phyloP scores from a whole-genome alignment of 768 basidiomycete genomes.

The Russula emetica region DNA sequence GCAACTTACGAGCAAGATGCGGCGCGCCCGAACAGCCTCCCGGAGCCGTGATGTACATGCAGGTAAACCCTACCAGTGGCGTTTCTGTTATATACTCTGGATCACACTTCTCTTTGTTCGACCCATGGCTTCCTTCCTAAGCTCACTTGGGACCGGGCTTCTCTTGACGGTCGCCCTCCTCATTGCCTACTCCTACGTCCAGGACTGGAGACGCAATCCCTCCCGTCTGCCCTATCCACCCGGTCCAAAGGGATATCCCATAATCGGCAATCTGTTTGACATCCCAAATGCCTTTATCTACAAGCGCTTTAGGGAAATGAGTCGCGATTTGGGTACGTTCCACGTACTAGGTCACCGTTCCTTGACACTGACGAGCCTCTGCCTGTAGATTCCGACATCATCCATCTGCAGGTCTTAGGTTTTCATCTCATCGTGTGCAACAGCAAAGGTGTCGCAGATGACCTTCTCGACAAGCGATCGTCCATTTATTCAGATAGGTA shows the following conservation, averaged over 20 bases:
- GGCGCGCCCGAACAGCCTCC: too few relatives aligned
- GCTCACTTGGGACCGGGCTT: slow-evolving; percentile 1
- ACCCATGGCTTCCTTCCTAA: slow-evolving; percentile 16
- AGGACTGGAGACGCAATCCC: slow-evolving; percentile 24
- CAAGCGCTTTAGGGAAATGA: slow-evolving; percentile 25
- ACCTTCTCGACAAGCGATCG: slow-evolving; percentile 39
- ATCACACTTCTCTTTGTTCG: not conserved
- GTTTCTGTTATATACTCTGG: not conserved
- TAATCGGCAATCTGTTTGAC: slow-evolving; percentile 30
- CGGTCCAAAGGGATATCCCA: slow-evolving; percentile 29
- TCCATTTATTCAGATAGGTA: slow-evolving; percentile 38
- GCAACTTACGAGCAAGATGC: too few relatives aligned
- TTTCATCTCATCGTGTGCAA: slow-evolving; percentile 36
- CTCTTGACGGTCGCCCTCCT: slow-evolving; percentile 9
- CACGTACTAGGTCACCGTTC: too few relatives aligned
- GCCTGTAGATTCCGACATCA: slow-evolving; percentile 32
- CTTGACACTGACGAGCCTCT: not conserved
- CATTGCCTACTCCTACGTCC: slow-evolving; percentile 17
- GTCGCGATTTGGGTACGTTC: slow-evolving; percentile 22
- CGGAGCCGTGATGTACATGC: too few relatives aligned
- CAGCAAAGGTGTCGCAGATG: slow-evolving; percentile 34
- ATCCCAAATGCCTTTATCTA: slow-evolving; percentile 29
- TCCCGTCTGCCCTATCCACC: slow-evolving; percentile 29
- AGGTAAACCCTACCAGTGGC: too few relatives aligned
- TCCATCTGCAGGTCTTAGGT: slow-evolving; percentile 32